Evolutionary conservation across 1,139 yeast species (phyloP).

Genomic region (Magnusiomyces suaveolens): DNA sequence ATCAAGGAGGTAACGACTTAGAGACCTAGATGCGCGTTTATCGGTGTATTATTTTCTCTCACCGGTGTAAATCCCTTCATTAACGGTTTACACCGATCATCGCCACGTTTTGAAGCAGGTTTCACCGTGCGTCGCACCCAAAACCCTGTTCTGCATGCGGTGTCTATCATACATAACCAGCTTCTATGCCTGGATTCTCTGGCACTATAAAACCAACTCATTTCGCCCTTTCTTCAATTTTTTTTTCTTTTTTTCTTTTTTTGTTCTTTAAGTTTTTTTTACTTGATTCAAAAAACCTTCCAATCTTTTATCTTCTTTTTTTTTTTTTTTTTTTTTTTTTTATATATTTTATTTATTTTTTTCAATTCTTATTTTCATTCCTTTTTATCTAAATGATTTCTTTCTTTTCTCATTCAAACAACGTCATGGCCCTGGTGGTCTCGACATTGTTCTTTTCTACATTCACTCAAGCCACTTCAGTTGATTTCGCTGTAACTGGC

Average conservation of each 20-base stretch:
- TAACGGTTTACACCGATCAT: too few species aligned
- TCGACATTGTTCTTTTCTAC: background rate
- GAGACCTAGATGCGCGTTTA: too few species aligned
- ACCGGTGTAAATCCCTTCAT: too few species aligned
- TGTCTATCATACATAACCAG: background rate
- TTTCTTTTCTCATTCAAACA: background rate
- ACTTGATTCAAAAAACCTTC: background rate
- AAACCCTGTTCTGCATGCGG: background rate
- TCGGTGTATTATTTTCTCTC: too few species aligned
- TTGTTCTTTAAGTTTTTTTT: background rate
- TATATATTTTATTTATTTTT: background rate
- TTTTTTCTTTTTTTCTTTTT: background rate
- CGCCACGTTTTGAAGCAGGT: background rate
- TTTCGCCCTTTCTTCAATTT: background rate
- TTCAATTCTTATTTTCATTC: background rate
- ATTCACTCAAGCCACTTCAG: background rate
- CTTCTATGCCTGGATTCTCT: too few species aligned
- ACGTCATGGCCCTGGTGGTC: background rate
- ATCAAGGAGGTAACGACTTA: too few species aligned
- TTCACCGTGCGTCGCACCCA: background rate
- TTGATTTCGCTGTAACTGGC: slow-evolving; percentile 11
- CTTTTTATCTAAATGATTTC: background rate
- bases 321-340: background rate
- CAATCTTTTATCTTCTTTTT: background rate
- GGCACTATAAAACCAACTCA: background rate